A percentile compares a stretch with the other conserved stretches of the same genome.
Evolutionary conservation across 1,139 yeast genomes (phyloP).

Genomic region (Kodamaea sp.): DNA sequence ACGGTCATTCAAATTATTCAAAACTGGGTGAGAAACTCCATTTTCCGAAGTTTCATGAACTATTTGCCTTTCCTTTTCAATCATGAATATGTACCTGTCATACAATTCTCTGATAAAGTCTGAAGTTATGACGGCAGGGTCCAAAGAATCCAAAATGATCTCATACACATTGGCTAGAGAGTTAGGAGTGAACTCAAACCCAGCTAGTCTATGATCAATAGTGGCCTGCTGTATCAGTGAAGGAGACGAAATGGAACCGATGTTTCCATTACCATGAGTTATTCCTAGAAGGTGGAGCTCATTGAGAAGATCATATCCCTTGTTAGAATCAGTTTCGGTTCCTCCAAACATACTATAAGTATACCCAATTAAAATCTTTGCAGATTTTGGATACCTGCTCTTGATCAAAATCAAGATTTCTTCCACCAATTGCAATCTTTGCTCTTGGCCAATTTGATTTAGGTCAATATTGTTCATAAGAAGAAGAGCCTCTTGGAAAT

Average conservation of each 20-base stretch:
- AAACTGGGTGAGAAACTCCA: neutral
- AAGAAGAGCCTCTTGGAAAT: conserved; percentile 37
- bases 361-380: conserved; percentile 42
- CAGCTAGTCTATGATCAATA: conserved; percentile 31
- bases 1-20: conserved; percentile 22
- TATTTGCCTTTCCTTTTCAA: conserved; percentile 3
- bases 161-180: conserved; percentile 31
- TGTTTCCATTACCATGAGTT: conserved; percentile 21
- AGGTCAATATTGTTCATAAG: conserved; percentile 36
- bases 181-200: conserved; percentile 24
- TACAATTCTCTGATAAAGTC: conserved; percentile 22
- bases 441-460: conserved; percentile 18
- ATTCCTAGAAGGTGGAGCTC: conserved; percentile 27
- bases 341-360: conserved; percentile 31
- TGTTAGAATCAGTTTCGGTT: conserved; percentile 3
- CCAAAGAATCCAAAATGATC: conserved; percentile 21
- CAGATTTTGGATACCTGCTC: conserved; percentile 31
- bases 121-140: conserved; percentile 16
- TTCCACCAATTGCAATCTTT: conserved; percentile 23
- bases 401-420: conserved; percentile 37
- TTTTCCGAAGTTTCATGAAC: neutral
- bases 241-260: conserved; percentile 14
- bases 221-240: conserved; percentile 26
- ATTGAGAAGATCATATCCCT: conserved; percentile 24
- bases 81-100: conserved; percentile 19